Evolutionary conservation across 495 filamentous ascomycete genomes (phyloP), one percentile per base, ranked within the genome.

Genomic region (Tuber aestivum): DNA sequence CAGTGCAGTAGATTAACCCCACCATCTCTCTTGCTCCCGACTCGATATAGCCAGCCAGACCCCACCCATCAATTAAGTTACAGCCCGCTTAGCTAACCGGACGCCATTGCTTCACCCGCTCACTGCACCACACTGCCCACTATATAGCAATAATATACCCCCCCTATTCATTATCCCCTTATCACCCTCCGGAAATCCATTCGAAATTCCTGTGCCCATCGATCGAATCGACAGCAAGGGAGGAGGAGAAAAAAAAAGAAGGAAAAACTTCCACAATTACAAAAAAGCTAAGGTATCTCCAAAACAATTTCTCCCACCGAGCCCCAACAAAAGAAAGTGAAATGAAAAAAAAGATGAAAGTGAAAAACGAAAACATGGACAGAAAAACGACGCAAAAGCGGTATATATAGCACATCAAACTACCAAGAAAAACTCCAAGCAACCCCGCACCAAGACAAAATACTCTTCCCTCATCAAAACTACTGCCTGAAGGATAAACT

Each of bases 401-500:
- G 56, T 65, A 65, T 65, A 61, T 61, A 65, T 65, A 65, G 56
- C 56, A 65, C 56, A 65, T 65, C 27, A 10, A 32, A 65, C 56
- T 65, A n/a, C n/a, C 56, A 65, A 65, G 56, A 65, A 65, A 32
- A 65, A 65, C 56, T 65, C 56, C 56, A 16, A 32, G n/a, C 56
- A 65, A 65, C 56, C 56, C 48, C 56, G 3, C 50, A 10, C 45
- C 9, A 76, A 35, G 41, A 78, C 21, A 72, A 71, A 45, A 45
- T 35, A 71, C 71, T 41, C 9, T 42, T 37, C 38, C 40, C 20
- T 50, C 8, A 32, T 40, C n/a, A 74, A 37, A 23, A 78, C 79
- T 78, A 75, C 77, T 80, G 79, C 41, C 82, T 75, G 76, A 83
- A 83, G 32, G 94, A 97, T 83, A 99, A 85, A 80, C 92, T 94